Evolutionary conservation across 1,284 basidiomycete genomes (phyloP).

Genomic region (Fomitiporia mediterranea): DNA sequence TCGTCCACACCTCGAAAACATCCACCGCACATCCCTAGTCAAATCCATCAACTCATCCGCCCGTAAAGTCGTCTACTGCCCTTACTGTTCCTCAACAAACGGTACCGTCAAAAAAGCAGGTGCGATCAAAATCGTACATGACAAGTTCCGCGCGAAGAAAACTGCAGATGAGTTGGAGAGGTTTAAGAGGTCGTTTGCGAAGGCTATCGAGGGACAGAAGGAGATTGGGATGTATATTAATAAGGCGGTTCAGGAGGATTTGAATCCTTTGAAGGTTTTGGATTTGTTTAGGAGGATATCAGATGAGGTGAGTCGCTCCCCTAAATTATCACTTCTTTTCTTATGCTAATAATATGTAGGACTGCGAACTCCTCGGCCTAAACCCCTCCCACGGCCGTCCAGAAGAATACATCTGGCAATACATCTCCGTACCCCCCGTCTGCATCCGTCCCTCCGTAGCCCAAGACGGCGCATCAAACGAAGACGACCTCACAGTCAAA

Average conservation of each 20-base stretch:
- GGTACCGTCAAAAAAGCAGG: conserved; percentile 97
- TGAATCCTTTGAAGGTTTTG: conserved; percentile 92
- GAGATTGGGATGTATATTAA: conserved; percentile 83
- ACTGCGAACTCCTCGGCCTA: conserved; percentile 92
- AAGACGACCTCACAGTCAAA: conserved; percentile 98
- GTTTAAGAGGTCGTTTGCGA: conserved; percentile 82
- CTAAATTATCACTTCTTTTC: not conserved
- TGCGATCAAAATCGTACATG: conserved; percentile 93
- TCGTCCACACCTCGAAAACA: conserved; percentile 86
- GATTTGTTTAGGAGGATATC: conserved; percentile 93
- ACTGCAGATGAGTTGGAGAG: conserved; percentile 84
- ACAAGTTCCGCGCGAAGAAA: conserved; percentile 96
- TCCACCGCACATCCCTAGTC: conserved; percentile 80
- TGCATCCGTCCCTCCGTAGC: conserved; percentile 97
- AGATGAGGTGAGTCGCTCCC: conserved; percentile 64
- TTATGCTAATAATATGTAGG: conserved; percentile 40
- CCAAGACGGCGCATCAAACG: conserved; percentile 96
- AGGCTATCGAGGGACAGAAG: conserved; percentile 83
- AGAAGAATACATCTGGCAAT: conserved; percentile 99
- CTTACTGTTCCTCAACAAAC: conserved; percentile 90
- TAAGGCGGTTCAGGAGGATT: conserved; percentile 88
- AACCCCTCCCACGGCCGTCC: conserved; percentile 88
- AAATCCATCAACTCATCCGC: conserved; percentile 90
- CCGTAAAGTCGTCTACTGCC: conserved; percentile 90
- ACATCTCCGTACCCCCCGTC: conserved; percentile 96